Conservation (phyloP, 768 basidiomycete genomes). For the Hortiboletus flavorubellus region DNA sequence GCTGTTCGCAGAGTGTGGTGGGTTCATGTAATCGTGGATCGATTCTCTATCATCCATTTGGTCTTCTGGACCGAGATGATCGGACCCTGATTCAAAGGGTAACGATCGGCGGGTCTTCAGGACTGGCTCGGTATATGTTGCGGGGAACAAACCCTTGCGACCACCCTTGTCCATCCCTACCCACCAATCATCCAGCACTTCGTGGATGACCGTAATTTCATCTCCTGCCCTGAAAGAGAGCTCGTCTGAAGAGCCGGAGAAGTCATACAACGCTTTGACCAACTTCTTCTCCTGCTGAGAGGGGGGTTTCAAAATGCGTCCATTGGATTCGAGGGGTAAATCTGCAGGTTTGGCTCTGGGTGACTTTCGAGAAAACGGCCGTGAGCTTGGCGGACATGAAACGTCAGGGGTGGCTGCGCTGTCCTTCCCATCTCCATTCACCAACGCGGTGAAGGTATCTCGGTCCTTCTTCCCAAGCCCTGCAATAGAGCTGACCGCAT, state of each 20-base stretch:
- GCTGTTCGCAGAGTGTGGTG: slow-evolving; percentile 22
- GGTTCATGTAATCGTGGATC: slow-evolving; percentile 17
- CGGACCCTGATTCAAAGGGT: slow-evolving; percentile 32
- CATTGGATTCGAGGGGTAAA: slow-evolving; percentile 21
- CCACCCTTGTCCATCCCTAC: slow-evolving; percentile 69
- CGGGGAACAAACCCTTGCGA: slow-evolving; percentile 77
- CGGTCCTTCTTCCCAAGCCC: slow-evolving; percentile 56
- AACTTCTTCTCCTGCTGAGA: slow-evolving; percentile 49
- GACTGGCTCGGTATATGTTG: slow-evolving; percentile 60
- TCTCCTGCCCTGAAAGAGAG: slow-evolving; percentile 71
- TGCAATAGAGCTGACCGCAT: slow-evolving; percentile 58
- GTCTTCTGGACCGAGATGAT: slow-evolving; percentile 8
- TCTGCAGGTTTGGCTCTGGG: slow-evolving; percentile 27
- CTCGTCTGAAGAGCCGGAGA: slow-evolving; percentile 73
- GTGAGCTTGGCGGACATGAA: slow-evolving; percentile 36
- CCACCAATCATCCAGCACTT: slow-evolving; percentile 91
- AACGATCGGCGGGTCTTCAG: slow-evolving; percentile 23
- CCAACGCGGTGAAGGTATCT: slow-evolving; percentile 58
- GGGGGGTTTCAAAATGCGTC: slow-evolving; percentile 48
- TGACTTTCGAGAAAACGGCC: slow-evolving; percentile 29
- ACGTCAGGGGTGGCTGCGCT: slow-evolving; percentile 21
- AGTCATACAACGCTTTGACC: slow-evolving; percentile 74
- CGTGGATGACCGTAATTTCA: slow-evolving; percentile 70
- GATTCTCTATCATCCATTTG: slow-evolving; percentile 26
- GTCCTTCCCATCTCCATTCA: slow-evolving; percentile 40